Conservation (phyloP, 2,329 filamentous ascomycete species). For the Mycocentrospora acerina region DNA sequence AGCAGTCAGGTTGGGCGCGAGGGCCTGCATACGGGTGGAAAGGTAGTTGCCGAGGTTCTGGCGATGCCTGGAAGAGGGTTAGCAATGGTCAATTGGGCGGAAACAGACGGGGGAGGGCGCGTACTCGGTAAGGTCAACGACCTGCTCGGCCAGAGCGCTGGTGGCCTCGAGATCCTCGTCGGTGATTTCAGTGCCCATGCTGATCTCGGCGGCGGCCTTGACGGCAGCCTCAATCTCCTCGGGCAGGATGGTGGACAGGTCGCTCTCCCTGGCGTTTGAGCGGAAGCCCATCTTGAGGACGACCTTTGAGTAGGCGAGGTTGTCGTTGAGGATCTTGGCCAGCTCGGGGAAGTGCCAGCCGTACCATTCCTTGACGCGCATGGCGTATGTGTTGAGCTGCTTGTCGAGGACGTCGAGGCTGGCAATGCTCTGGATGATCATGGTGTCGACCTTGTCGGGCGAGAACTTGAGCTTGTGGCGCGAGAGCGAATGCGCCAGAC, state of each 20-base stretch:
- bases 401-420: slow-evolving; percentile 95
- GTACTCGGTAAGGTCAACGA: slow-evolving; percentile 88
- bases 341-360: slow-evolving; percentile 99
- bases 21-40: slow-evolving; percentile 90
- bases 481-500: slow-evolving; percentile 94
- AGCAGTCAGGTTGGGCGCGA: slow-evolving; percentile 92
- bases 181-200: slow-evolving; percentile 97
- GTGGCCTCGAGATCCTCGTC: slow-evolving; percentile 93
- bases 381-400: slow-evolving; percentile 97
- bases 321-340: slow-evolving; percentile 89
- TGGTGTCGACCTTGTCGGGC: slow-evolving; percentile 97
- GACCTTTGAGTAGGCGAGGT: slow-evolving; percentile 75
- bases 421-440: slow-evolving; percentile 95
- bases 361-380: slow-evolving; percentile 99
- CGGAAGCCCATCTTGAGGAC: slow-evolving; percentile 89
- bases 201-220: slow-evolving; percentile 92
- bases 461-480: slow-evolving; percentile 96
- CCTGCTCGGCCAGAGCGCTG: slow-evolving; percentile 85
- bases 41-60: slow-evolving; percentile 86
- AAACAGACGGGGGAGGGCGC: background rate
- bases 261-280: slow-evolving; percentile 70
- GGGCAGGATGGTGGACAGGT: slow-evolving; percentile 80
- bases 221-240: slow-evolving; percentile 92
- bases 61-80: slow-evolving; percentile 49
- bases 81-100: background rate